A percentile compares a stretch with the other conserved stretches of the same genome.
phyloP scores from a whole-genome alignment of 257 asterid genomes.

The Forsythia viridissima region DNA sequence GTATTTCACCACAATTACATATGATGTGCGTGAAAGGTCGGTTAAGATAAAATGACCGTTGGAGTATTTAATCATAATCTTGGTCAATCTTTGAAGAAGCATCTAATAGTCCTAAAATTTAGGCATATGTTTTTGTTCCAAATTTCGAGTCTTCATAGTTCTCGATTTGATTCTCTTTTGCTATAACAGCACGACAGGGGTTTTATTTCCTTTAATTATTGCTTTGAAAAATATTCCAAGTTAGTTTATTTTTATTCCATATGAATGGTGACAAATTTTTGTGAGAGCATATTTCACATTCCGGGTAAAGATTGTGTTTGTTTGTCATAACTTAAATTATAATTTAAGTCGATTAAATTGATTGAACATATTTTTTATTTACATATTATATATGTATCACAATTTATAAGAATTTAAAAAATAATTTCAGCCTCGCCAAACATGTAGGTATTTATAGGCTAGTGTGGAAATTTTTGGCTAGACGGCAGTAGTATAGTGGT shows the following conservation, averaged over 20 bases:
- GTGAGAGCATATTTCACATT: not conserved
- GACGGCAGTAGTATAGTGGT: no score
- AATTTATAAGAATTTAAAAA: no score
- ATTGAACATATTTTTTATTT: no score
- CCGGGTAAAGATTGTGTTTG: no score
- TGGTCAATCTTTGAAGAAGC: not conserved
- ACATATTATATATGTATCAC: no score
- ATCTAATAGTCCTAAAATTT: not conserved
- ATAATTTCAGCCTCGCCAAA: no score
- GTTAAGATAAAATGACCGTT: conserved; percentile 52
- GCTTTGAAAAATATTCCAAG: not conserved
- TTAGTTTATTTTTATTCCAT: not conserved
- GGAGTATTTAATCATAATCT: conserved; percentile 20
- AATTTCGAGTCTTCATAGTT: conserved; percentile 1
- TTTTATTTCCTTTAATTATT: not conserved
- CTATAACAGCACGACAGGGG: not conserved
- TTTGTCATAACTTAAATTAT: no score
- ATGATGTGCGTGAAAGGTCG: conserved; percentile 29
- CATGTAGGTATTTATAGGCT: no score
- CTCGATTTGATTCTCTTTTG: conserved; percentile 11
- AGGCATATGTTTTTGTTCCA: not conserved
- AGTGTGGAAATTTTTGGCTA: no score
- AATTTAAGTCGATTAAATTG: no score
- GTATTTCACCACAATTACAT: no score
- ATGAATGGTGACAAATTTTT: not conserved